A percentile compares a stretch with the other conserved stretches of the same genome.
These are phyloP conservation scores for Colletotrichum somersetense DNA, from an alignment of 2,329 filamentous ascomycete genomes.

Conservation along the genomic window DNA sequence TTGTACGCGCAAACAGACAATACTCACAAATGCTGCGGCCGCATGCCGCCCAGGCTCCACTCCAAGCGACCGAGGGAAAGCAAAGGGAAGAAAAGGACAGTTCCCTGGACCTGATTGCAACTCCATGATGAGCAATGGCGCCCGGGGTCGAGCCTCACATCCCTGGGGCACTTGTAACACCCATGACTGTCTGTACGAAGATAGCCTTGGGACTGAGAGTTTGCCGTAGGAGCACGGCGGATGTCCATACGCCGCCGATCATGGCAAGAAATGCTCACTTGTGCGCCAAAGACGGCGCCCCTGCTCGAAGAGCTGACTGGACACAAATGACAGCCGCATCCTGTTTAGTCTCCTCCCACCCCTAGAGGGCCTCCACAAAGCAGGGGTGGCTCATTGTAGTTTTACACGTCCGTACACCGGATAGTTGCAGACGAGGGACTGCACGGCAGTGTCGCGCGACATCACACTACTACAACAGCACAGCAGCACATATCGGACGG, in stretches of 20 bases:
- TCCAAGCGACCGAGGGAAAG: background rate
- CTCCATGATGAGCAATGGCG: background rate
- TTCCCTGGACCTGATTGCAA: too few relatives aligned
- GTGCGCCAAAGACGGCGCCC: background rate
- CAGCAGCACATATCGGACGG: constrained; percentile 5
- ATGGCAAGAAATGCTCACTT: background rate
- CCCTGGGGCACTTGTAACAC: background rate
- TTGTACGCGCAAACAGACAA: background rate
- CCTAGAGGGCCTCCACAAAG: background rate
- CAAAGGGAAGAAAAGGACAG: background rate
- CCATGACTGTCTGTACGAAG: background rate
- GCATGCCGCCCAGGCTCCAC: constrained; percentile 8
- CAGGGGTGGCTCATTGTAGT: background rate
- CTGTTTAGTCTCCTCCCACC: too few relatives aligned
- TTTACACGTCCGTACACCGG: background rate
- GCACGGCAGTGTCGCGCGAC: constrained; percentile 3
- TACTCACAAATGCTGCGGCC: background rate
- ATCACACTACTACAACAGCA: background rate
- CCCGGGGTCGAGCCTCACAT: background rate
- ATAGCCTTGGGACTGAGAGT: background rate
- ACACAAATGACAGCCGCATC: background rate
- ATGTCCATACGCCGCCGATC: background rate
- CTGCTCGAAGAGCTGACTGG: background rate
- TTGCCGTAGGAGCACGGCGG: background rate
- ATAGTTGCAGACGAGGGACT: constrained; percentile 16